Conservation (phyloP, 495 filamentous ascomycete species). For the Lasiosphaeria miniovina region DNA sequence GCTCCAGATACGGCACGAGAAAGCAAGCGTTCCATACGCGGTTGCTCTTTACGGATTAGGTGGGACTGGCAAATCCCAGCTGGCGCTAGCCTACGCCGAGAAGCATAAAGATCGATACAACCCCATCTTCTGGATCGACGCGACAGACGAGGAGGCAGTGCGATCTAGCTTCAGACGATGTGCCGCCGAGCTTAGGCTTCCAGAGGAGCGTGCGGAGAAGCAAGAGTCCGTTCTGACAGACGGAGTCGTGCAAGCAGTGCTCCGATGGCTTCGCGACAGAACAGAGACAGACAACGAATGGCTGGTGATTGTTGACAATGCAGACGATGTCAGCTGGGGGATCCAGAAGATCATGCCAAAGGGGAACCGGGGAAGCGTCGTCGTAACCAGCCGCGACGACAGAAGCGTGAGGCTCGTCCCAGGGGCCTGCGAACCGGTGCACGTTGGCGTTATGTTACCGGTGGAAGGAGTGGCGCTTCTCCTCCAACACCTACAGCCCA, state of each 20-base stretch:
- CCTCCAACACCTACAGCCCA: conserved; percentile 13
- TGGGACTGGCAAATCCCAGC: too few species aligned
- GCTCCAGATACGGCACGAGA: conserved; percentile 17
- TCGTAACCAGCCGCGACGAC: conserved; percentile 28
- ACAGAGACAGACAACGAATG: conserved; percentile 36
- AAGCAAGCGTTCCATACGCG: conserved; percentile 20
- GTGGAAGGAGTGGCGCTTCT: conserved; percentile 15
- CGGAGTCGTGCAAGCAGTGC: conserved; percentile 34
- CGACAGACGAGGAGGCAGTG: conserved; percentile 24
- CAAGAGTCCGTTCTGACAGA: conserved; percentile 21
- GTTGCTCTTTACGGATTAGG: conserved; percentile 6
- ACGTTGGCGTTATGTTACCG: conserved; percentile 14
- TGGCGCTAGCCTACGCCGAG: neutral
- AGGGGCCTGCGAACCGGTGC: conserved; percentile 16
- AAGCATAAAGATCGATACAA: conserved; percentile 15
- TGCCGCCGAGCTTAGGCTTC: conserved; percentile 23
- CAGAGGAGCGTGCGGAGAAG: conserved; percentile 17
- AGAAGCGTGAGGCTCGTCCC: conserved; percentile 19
- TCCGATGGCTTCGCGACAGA: conserved; percentile 34
- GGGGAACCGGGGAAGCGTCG: conserved; percentile 24
- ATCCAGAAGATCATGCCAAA: conserved; percentile 27
- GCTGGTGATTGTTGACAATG: conserved; percentile 47
- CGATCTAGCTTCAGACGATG: conserved; percentile 29
- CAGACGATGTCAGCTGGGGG: conserved; percentile 35
- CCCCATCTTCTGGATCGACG: neutral